Percentiles rank a stretch among this genome's conserved stretches.
These are phyloP conservation scores for Euclidium syriacum DNA, from an alignment of 345 rosid genomes.

Conservation along the genomic window DNA sequence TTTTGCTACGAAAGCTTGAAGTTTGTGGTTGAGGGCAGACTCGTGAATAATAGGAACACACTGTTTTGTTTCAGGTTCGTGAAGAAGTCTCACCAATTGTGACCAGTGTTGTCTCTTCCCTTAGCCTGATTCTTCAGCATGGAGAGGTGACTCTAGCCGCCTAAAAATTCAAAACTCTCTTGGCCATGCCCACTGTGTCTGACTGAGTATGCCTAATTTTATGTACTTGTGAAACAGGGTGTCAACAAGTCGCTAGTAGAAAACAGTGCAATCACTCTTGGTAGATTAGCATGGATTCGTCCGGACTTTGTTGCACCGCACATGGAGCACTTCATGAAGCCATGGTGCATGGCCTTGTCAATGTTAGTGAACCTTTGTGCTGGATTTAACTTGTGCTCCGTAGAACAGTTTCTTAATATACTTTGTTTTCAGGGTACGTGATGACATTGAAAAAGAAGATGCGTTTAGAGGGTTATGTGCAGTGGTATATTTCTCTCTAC, in stretches of 20 bases:
- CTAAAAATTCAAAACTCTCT: not conserved
- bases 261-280: slow-evolving; percentile 97
- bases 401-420: slow-evolving; percentile 1
- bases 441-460: slow-evolving; percentile 97
- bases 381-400: not conserved
- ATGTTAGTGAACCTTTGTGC: slow-evolving; percentile 44
- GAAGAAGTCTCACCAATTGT: slow-evolving; percentile 88
- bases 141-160: slow-evolving; percentile 48
- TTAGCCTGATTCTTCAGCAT: slow-evolving; percentile 76
- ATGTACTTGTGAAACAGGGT: slow-evolving; percentile 44
- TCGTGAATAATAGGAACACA: slow-evolving; percentile 1
- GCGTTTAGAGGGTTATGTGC: slow-evolving; percentile 97
- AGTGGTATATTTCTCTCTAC: slow-evolving; percentile 46
- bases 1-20: not conserved
- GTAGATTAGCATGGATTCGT: slow-evolving; percentile 97
- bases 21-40: slow-evolving; percentile 6
- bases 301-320: slow-evolving; percentile 96
- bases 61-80: slow-evolving; percentile 64
- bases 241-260: slow-evolving; percentile 82
- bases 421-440: slow-evolving; percentile 66
- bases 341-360: slow-evolving; percentile 92
- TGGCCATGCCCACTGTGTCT: not conserved
- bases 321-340: slow-evolving; percentile 97
- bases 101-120: slow-evolving; percentile 58
- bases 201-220: not conserved